Evolutionary conservation across 1,284 basidiomycete species (phyloP), one percentile per base, ranked within the genome.

Genomic region (Ceratobasidium sp.): DNA sequence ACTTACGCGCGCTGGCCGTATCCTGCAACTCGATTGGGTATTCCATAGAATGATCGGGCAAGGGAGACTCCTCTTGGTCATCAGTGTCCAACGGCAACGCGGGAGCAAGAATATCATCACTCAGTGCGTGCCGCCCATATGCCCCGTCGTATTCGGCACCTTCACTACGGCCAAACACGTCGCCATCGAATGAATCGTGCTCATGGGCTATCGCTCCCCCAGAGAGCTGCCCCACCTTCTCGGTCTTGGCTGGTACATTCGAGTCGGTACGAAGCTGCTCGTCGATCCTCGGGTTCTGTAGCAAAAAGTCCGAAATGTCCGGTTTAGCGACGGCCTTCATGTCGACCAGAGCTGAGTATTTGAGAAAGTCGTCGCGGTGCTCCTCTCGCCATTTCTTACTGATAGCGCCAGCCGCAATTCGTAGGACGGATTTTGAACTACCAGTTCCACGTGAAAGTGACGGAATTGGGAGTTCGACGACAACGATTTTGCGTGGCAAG

Each of bases 321-420:
- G 67, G 67, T 25, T 69, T 69, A 5, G 51, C 67, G 19, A 22
- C 52, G 15, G 8, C 67, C 34, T 52, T 56, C 52, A 56, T 22
- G 15, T 69, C 32, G 51, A 56, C 13, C 17, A 37, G 29, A 32
- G 9, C 32, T 56, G 51, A n/a, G 32, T 37, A 22, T 51, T 56
- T 52, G 9, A n/a, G 4, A 22, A 34, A 54, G 17, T 37, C 52
- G 67, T 13, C 34, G n/a, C 13, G 34, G 32, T 54, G 32, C 11
- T 69, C 11, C 22, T 69, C 32, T 37, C 52, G 49, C 67, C 67
- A 69, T 13, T 11, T 56, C 13, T 56, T 40, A 32, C 51, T 56
- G 37, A 68, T 19, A n/a, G 51, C 17, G 25, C 51, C n/a, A 19
- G 32, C 29, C n/a, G 67, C 49, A 25, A 69, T 69, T 17, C 49